Evolutionary conservation across 441 rosid species (phyloP).

Genomic region (Aleurites moluccanus): DNA sequence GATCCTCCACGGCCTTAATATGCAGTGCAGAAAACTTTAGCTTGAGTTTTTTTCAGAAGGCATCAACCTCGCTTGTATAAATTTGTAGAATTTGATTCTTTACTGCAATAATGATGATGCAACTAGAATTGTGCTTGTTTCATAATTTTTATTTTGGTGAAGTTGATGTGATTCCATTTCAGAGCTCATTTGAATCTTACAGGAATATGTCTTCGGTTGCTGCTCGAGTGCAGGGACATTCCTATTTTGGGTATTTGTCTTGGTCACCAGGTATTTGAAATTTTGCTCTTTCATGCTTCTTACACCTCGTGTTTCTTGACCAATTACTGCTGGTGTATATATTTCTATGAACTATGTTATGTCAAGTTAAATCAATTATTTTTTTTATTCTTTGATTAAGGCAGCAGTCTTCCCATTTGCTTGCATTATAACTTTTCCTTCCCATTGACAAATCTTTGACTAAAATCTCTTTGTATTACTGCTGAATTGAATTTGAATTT

Average conservation of each 20-base stretch:
- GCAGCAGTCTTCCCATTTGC: background rate
- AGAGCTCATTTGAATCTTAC: constrained; percentile 35
- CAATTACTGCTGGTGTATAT: background rate
- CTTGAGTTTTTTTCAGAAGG: background rate
- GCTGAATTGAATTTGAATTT: constrained; percentile 16
- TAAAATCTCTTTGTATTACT: background rate
- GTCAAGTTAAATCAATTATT: background rate
- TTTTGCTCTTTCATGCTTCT: constrained; percentile 1
- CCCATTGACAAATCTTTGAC: background rate
- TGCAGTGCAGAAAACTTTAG: background rate
- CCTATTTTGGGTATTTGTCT: constrained; percentile 95
- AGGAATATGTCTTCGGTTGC: constrained; percentile 89
- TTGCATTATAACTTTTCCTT: background rate
- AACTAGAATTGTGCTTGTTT: background rate
- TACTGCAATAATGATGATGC: background rate
- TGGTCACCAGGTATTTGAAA: constrained; percentile 80
- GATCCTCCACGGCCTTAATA: background rate
- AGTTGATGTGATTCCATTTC: constrained; percentile 20
- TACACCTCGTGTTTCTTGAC: background rate
- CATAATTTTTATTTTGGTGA: constrained; percentile 4
- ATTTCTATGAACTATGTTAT: background rate
- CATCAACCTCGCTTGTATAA: background rate
- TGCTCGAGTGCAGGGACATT: constrained; percentile 79
- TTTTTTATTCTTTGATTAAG: background rate
- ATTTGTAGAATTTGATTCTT: background rate